A percentile compares a stretch with the other conserved stretches of the same genome.
Conservation (phyloP, 2,329 filamentous ascomycete species). For the Thermomyces lanuginosus region DNA sequence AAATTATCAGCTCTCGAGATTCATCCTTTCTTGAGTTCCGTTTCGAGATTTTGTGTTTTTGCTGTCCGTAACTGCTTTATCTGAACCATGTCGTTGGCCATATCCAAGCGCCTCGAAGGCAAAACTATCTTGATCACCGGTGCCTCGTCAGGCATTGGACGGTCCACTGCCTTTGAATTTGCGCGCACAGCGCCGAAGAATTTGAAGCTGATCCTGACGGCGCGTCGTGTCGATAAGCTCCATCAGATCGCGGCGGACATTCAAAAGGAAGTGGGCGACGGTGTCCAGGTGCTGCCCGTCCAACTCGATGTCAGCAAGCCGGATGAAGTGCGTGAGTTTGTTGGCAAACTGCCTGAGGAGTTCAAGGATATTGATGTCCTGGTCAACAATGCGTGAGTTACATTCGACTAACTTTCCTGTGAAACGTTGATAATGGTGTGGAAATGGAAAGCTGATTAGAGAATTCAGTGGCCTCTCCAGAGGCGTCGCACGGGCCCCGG, state of each 20-base stretch:
- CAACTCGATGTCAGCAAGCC: constrained; percentile 75
- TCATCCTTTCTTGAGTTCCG: too few relatives aligned
- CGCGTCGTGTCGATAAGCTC: constrained; percentile 62
- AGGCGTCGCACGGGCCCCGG: constrained; percentile 68
- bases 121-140: constrained; percentile 89
- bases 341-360: constrained; percentile 56
- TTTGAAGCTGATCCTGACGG: constrained; percentile 72
- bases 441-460: neutral
- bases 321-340: constrained; percentile 55
- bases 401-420: too few relatives aligned
- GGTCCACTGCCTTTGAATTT: constrained; percentile 60
- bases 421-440: neutral
- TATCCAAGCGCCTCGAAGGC: constrained; percentile 69
- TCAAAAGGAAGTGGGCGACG: constrained; percentile 54
- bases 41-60: too few relatives aligned
- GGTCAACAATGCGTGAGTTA: constrained; percentile 82
- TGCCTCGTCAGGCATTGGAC: constrained; percentile 82
- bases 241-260: constrained; percentile 63
- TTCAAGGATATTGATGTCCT: constrained; percentile 74
- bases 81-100: constrained; percentile 51
- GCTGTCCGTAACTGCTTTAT: too few relatives aligned
- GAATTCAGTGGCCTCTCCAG: constrained; percentile 63
- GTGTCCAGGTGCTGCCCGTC: constrained; percentile 65
- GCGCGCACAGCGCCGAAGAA: constrained; percentile 64
- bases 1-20: too few relatives aligned